Conservation (phyloP, 2,329 filamentous ascomycete species). For the Orbilia oligospora region DNA sequence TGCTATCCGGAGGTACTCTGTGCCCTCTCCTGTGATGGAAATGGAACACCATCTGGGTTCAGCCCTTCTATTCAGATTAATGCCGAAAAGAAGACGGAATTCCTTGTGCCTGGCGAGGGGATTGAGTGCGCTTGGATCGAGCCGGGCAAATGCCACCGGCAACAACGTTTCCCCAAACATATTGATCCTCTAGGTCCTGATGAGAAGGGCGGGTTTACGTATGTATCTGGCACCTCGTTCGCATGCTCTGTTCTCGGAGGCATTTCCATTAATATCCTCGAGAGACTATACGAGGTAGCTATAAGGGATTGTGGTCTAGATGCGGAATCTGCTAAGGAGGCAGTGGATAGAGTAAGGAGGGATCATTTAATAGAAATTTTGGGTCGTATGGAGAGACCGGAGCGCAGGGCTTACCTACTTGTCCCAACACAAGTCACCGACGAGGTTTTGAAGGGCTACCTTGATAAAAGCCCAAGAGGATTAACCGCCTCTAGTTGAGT, state of each 20-base stretch:
- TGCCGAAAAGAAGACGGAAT: background rate
- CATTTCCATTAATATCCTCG: background rate
- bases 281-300: background rate
- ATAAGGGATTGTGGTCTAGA: too few species aligned
- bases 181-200: background rate
- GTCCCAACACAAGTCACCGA: background rate
- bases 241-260: slow-evolving; percentile 6
- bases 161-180: background rate
- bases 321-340: background rate
- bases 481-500: too few species aligned
- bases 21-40: slow-evolving; percentile 7
- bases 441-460: background rate
- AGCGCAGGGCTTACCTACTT: slow-evolving; percentile 3
- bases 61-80: background rate
- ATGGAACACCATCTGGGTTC: slow-evolving; percentile 9
- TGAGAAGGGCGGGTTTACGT: background rate
- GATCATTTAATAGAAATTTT: background rate
- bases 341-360: background rate
- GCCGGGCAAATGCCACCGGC: background rate
- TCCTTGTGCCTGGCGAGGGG: slow-evolving; percentile 9
- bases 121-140: slow-evolving; percentile 8
- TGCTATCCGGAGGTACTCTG: background rate
- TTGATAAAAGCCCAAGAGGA: too few species aligned
- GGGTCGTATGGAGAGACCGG: background rate
- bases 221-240: slow-evolving; percentile 7